These are phyloP conservation scores for Backusella tuberculispora DNA, from an alignment of 192 early-diverging fungal genomes.

Conservation along the genomic window DNA sequence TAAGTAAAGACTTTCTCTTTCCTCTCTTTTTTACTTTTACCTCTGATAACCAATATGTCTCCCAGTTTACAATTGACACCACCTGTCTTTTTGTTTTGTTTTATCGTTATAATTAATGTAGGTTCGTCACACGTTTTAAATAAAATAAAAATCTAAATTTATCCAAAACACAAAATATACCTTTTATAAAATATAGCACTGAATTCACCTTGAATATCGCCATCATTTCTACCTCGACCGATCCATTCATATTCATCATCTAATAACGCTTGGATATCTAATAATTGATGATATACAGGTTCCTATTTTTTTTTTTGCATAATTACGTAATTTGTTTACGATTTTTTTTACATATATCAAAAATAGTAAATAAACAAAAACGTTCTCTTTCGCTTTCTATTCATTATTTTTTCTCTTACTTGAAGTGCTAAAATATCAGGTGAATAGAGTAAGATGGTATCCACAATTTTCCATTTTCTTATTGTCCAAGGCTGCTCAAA, in stretches of 20 bases:
- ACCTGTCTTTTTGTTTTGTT: slow-evolving; percentile 9
- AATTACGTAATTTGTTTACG: background rate
- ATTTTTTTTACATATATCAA: background rate
- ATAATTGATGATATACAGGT: slow-evolving; percentile 39
- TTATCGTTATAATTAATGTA: background rate
- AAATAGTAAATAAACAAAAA: background rate
- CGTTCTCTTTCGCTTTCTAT: background rate
- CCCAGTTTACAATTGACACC: slow-evolving; percentile 15
- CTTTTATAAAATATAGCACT: slow-evolving; percentile 47
- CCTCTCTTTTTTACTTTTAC: slow-evolving; percentile 13
- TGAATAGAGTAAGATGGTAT: slow-evolving; percentile 38
- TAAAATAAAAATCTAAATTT: background rate
- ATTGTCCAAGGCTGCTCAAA: slow-evolving; percentile 42
- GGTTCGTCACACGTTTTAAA: background rate
- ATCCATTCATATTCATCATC: slow-evolving; percentile 38
- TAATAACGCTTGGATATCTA: slow-evolving; percentile 35
- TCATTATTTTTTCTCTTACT: slow-evolving; percentile 20
- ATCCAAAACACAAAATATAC: slow-evolving; percentile 9
- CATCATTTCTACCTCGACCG: slow-evolving; percentile 42
- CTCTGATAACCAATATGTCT: slow-evolving; percentile 42
- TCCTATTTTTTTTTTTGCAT: slow-evolving; percentile 28
- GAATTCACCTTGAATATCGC: slow-evolving; percentile 40
- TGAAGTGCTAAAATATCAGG: slow-evolving; percentile 44
- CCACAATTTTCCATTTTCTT: slow-evolving; percentile 40
- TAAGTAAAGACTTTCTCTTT: background rate